Base-by-base conservation (phyloP, 192 early-diverging fungal genomes). In the Chytriomyces sp. region DNA sequence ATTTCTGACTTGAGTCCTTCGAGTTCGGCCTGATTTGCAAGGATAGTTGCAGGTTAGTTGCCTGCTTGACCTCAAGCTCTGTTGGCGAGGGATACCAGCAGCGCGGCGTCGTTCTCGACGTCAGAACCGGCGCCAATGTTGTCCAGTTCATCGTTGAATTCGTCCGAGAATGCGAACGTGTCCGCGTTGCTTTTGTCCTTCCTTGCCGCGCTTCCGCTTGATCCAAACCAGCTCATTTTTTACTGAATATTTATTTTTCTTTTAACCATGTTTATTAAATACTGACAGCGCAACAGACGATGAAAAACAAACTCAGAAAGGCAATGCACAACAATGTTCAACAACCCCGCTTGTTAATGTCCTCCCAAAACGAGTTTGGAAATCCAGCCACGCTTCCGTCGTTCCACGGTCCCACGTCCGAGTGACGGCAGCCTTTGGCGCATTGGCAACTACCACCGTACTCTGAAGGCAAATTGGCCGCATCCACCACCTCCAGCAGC, bases 321-420 rank as follows among this genome's bases (percentile, higher is more conserved):
- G 35, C 35, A 35, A 35, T 35, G 35, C 35, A 35, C 35, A 35
- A 35, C 35, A 35, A 35, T 35, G 35, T 35, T 35, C 35, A 35
- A 35, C 35, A 57, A n/a, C 16, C 53, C 13, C 53, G 53, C 53
- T 57, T 60, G 26, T 75, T 75, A 35, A 82, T 78, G 48, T 50
- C 43, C 62, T 84, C 82, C 80, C 80, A 84, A 20, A 73, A 65
- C 16, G 24, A 8, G 18, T 66, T 83, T 46, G 82, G 82, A 71
- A 70, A 84, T 23, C 82, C 82, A 35, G 45, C 28, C 6, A 82
- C 77, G 3, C 63, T 80, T 5, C 81, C 81, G 48, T 84, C 82
- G 70, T 82, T 84, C 82, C 82, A 84, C 5, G 82, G 82, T 3
- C 82, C 82, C n/a, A 69, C 53, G 49, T 83, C 82, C 13, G 64